Conservation (phyloP, 2,329 filamentous ascomycete genomes). For the Cryphonectria japonica region DNA sequence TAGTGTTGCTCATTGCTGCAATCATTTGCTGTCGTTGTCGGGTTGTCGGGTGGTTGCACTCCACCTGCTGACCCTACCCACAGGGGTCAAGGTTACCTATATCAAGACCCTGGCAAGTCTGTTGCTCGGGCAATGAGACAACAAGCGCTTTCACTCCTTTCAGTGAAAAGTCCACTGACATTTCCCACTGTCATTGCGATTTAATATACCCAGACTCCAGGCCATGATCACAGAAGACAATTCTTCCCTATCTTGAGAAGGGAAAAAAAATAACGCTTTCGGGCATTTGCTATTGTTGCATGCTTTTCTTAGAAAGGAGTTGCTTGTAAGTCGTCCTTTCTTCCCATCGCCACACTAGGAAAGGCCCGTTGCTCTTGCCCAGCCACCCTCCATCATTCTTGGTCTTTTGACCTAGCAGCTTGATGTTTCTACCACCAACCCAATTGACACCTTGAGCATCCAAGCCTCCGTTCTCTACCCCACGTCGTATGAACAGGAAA, state of each 20-base stretch:
- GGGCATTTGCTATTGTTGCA: slow-evolving; percentile 19
- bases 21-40: background rate
- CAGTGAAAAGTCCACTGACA: slow-evolving; percentile 18
- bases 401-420: background rate
- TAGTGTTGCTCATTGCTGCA: background rate
- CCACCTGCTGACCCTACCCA: background rate
- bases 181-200: slow-evolving; percentile 5
- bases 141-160: slow-evolving; percentile 21
- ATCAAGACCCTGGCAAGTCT: slow-evolving; percentile 5
- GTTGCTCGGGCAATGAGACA: slow-evolving; percentile 29
- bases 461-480: background rate
- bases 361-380: slow-evolving; percentile 2
- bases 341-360: background rate
- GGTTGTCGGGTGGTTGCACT: background rate
- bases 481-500: background rate
- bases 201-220: background rate
- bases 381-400: slow-evolving; percentile 2
- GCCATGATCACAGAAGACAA: slow-evolving; percentile 11
- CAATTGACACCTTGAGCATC: background rate
- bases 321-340: slow-evolving; percentile 15
- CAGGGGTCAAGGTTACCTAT: slow-evolving; percentile 9
- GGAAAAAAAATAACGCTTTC: background rate
- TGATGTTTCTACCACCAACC: background rate
- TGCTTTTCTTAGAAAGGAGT: slow-evolving; percentile 12
- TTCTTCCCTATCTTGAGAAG: background rate